phyloP scores from a whole-genome alignment of 352 stramenopile genomes.

The Phytophthora quininea region DNA sequence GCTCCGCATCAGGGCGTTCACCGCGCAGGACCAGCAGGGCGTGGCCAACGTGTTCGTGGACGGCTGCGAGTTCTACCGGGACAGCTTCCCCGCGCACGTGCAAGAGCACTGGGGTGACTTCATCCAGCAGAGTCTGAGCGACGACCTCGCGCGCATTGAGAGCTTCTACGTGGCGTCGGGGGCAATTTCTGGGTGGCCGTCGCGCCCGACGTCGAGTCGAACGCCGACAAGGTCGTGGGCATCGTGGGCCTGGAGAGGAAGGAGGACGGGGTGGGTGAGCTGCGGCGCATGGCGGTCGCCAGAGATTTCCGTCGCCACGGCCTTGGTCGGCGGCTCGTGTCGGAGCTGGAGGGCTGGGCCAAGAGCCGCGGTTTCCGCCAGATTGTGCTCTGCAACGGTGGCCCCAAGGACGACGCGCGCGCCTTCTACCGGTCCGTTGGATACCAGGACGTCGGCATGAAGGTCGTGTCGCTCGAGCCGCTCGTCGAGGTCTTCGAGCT shows the following conservation, averaged over 20 bases:
- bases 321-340: conserved; percentile 42
- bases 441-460: conserved; percentile 29
- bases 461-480: conserved; percentile 39
- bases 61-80: conserved; percentile 31
- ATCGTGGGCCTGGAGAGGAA: conserved; percentile 51
- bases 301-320: conserved; percentile 42
- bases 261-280: conserved; percentile 34
- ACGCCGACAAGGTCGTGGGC: conserved; percentile 35
- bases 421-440: conserved; percentile 47
- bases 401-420: conserved; percentile 38
- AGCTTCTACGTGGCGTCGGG: conserved; percentile 37
- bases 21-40: conserved; percentile 16
- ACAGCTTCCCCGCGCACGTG: conserved; percentile 16
- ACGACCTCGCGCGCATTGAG: conserved; percentile 36
- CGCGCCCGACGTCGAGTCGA: background rate
- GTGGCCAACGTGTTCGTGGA: conserved; percentile 35
- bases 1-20: conserved; percentile 27
- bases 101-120: conserved; percentile 34
- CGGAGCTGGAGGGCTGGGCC: conserved; percentile 49
- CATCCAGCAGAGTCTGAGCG: conserved; percentile 34
- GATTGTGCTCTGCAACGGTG: conserved; percentile 44
- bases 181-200: conserved; percentile 55
- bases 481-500: conserved; percentile 40
- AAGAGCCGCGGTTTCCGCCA: conserved; percentile 31
- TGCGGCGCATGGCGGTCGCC: conserved; percentile 53